A percentile compares a stretch with the other conserved stretches of the same genome.
Evolutionary conservation across 176 grass and related monocot species (phyloP).

Genomic region (Dactylis glomerata): DNA sequence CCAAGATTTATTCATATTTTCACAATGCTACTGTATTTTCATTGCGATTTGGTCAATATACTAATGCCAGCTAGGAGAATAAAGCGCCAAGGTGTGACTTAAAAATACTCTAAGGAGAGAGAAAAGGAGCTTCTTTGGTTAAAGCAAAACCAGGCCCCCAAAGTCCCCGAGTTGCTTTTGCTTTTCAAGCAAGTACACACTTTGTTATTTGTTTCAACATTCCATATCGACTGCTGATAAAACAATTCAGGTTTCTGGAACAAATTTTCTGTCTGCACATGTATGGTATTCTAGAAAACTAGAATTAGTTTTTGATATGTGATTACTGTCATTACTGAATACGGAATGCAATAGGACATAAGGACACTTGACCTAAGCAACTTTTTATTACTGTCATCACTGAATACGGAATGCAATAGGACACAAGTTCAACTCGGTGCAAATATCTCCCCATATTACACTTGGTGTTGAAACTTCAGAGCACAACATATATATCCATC

Average conservation of each 20-base stretch:
- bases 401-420: neutral
- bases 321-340: neutral
- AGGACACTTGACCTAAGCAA: neutral
- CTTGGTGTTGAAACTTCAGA: neutral
- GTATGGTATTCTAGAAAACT: neutral
- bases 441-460: neutral
- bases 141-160: constrained; percentile 39
- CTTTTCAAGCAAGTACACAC: constrained; percentile 40
- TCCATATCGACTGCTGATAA: neutral
- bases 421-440: neutral
- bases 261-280: neutral
- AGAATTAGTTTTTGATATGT: neutral
- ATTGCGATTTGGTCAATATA: constrained; percentile 1
- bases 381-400: neutral
- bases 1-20: neutral
- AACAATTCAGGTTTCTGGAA: neutral
- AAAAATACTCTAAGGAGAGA: neutral
- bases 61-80: constrained; percentile 34
- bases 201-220: constrained; percentile 4
- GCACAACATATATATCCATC: neutral
- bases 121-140: constrained; percentile 36
- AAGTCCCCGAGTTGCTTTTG: constrained; percentile 50
- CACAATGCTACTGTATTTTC: neutral
- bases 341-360: neutral
- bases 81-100: constrained; percentile 27